phyloP scores from a whole-genome alignment of 805 yeast genomes.

The Tanozyma kutaoensis region DNA sequence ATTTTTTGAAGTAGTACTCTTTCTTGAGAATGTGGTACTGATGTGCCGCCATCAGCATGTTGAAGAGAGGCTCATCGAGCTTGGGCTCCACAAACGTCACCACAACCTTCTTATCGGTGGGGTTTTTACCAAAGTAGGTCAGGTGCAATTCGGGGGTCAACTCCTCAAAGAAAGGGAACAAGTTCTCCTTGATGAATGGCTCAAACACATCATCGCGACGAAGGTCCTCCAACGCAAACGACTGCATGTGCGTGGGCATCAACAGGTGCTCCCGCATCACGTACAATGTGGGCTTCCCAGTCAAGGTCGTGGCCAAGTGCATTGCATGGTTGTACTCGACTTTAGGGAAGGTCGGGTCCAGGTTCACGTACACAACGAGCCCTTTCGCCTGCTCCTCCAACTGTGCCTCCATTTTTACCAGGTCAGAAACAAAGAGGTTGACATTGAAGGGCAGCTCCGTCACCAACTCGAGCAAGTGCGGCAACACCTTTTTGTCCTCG shows the following conservation, averaged over 20 bases:
- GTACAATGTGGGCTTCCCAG: constrained; percentile 50
- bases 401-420: constrained; percentile 23
- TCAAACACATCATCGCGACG: constrained; percentile 35
- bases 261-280: constrained; percentile 46
- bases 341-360: constrained; percentile 19
- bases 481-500: constrained; percentile 53
- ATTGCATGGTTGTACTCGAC: constrained; percentile 29
- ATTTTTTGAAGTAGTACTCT: constrained; percentile 22
- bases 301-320: constrained; percentile 36
- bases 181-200: constrained; percentile 35
- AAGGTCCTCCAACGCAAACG: constrained; percentile 50
- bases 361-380: constrained; percentile 30
- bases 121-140: constrained; percentile 17
- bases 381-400: constrained; percentile 26
- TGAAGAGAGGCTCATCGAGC: constrained; percentile 19
- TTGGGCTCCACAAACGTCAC: constrained; percentile 30
- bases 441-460: constrained; percentile 44
- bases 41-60: constrained; percentile 32
- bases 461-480: constrained; percentile 46
- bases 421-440: constrained; percentile 38
- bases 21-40: constrained; percentile 33
- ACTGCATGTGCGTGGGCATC: constrained; percentile 40
- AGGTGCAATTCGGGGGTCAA: constrained; percentile 26
- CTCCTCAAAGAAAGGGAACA: constrained; percentile 40
- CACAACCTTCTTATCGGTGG: constrained; percentile 30